Evolutionary conservation across 495 filamentous ascomycete species (phyloP).

Genomic region (Neurospora intermedia): DNA sequence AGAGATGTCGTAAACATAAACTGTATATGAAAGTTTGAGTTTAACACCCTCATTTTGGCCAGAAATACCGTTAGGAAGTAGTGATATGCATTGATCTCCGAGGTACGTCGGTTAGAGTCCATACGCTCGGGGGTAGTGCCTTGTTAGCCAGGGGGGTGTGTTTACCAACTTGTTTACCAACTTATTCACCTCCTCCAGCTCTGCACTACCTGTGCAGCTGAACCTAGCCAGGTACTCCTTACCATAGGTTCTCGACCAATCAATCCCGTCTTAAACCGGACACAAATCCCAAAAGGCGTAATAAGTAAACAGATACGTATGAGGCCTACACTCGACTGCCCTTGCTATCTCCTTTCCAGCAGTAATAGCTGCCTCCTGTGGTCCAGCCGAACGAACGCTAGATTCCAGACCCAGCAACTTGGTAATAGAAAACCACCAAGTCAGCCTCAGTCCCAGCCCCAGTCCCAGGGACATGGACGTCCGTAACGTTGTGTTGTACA

Average conservation of each 20-base stretch:
- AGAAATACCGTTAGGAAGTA: no score
- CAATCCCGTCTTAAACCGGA: not conserved
- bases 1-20: no score
- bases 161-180: not conserved
- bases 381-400: not conserved
- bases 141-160: not conserved
- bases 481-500: not conserved
- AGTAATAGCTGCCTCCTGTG: no score
- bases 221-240: not conserved
- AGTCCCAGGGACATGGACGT: not conserved
- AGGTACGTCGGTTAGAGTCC: no score
- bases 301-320: not conserved
- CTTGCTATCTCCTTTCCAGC: no score
- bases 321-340: no score
- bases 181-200: no score
- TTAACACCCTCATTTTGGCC: no score
- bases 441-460: not conserved
- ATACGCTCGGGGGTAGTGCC: not conserved
- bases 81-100: no score
- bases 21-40: no score
- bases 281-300: not conserved
- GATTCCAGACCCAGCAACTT: not conserved
- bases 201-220: not conserved
- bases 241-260: not conserved
- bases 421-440: not conserved